Evolutionary conservation across 164 flowering plant genomes (phyloP).

Genomic region (Amborella trichopoda): DNA sequence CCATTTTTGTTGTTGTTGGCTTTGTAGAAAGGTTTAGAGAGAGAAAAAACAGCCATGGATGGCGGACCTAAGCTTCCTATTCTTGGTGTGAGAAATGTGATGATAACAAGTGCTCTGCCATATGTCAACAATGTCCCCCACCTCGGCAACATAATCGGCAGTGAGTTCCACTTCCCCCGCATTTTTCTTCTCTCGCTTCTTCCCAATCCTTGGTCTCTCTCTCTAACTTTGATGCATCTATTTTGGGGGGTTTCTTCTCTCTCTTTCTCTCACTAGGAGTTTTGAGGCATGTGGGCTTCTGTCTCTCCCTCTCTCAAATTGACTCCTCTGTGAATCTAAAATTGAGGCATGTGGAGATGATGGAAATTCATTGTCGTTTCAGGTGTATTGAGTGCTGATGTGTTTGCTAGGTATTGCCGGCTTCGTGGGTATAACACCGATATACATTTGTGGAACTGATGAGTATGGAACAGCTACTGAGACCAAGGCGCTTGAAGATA

Average conservation of each 20-base stretch:
- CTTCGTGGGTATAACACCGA: conserved; percentile 44
- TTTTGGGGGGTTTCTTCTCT: not conserved
- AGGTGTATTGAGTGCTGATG: conserved; percentile 78
- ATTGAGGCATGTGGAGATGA: not conserved
- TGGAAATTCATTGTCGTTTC: not conserved
- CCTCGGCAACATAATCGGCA: conserved; percentile 73
- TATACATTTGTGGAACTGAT: conserved; percentile 66
- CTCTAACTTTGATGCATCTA: not conserved
- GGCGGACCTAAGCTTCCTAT: conserved; percentile 37
- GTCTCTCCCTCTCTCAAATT: not conserved
- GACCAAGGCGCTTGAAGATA: conserved; percentile 74
- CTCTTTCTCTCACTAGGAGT: not conserved
- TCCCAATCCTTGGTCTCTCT: not conserved
- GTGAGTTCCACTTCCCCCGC: conserved; percentile 18
- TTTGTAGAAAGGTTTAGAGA: too few relatives aligned
- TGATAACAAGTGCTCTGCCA: conserved; percentile 69
- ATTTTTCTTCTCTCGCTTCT: not conserved
- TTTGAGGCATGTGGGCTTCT: too few relatives aligned
- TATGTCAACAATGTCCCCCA: conserved; percentile 82
- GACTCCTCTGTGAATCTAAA: not conserved
- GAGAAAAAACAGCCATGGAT: not conserved
- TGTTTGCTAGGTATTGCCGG: conserved; percentile 67
- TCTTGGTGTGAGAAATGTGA: conserved; percentile 42
- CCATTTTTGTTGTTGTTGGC: too few relatives aligned
- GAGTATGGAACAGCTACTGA: conserved; percentile 80